Evolutionary conservation across 2,329 filamentous ascomycete species (phyloP), one percentile per base, ranked within the genome.

Genomic region (Exophiala dermatitidis): DNA sequence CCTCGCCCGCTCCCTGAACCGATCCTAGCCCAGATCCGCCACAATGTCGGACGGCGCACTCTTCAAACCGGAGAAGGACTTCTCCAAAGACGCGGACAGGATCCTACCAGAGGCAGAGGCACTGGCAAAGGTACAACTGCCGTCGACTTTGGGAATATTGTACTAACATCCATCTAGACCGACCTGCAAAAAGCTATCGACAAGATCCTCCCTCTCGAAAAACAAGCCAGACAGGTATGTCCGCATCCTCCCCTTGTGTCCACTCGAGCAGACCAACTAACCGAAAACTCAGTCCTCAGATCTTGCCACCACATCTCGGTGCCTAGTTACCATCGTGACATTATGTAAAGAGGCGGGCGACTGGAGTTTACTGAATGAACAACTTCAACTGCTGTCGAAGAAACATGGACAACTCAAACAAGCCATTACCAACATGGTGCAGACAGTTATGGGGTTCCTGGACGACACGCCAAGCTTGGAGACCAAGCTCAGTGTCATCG

Each of bases 341-440:
- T 83, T 97, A 77, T 91, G 89, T 77, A 97, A 96, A 74, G 80
- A 95, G 71, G 84, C 87, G 19, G 85, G 85, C 63, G 90, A 98
- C 71, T 98, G 93, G 93, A 84, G 83, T 70, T 76, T 96, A 66
- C 81, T 98, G 74, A 97, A 95, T 70, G 93, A 98, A 74, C 93
- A 98, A 75, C 88, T 95, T 59, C 79, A 95, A 65, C 79, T 96
- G 60, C 79, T 98, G 53, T 97, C 93, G 62, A 98, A 98, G 84
- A 98, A 98, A 78, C 93, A 98, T 86, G 88, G 90, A 65, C 93
- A 98, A 77, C 90, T 98, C 68, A 98, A 98, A 74, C 93, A 97
- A 74, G 93, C 93, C 67, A 93, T 90, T 66, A 97, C 93, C 65
- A 93, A 91, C 77, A 98, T 98, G 93, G 90, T 98, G 57, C 93